Conservation (phyloP, 1,139 yeast species). For the Candida sojae region DNA sequence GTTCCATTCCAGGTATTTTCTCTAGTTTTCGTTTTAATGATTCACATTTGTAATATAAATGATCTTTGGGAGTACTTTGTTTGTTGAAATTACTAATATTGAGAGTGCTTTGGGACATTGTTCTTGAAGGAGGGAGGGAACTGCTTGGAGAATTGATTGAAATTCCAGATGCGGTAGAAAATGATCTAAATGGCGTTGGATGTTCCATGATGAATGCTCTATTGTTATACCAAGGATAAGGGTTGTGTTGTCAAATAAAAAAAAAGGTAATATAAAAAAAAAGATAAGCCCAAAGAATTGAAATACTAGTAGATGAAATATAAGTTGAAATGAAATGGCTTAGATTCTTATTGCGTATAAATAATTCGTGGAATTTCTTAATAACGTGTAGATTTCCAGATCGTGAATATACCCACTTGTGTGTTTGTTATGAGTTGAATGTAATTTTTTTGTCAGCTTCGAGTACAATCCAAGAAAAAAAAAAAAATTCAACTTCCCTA, state of each 20-base stretch:
- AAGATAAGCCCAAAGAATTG: too few relatives aligned
- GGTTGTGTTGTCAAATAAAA: background rate
- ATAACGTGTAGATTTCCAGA: too few relatives aligned
- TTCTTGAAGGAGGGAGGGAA: slow-evolving; percentile 29
- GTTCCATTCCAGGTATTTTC: slow-evolving; percentile 68
- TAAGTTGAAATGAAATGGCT: background rate
- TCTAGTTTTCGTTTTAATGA: slow-evolving; percentile 59
- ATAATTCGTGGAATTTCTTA: too few relatives aligned
- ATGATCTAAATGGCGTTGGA: slow-evolving; percentile 36
- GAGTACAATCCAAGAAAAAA: too few relatives aligned
- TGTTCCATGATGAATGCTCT: slow-evolving; percentile 5
- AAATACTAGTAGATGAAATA: background rate
- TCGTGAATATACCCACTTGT: too few relatives aligned
- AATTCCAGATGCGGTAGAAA: slow-evolving; percentile 35
- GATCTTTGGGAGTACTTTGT: slow-evolving; percentile 66
- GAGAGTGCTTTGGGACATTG: slow-evolving; percentile 45
- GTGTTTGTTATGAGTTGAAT: too few relatives aligned
- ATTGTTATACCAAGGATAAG: background rate
- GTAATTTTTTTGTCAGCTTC: too few relatives aligned
- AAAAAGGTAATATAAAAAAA: background rate
- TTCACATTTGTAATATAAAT: slow-evolving; percentile 72
- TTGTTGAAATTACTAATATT: slow-evolving; percentile 55
- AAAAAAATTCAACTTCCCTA: too few relatives aligned
- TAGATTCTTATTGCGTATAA: background rate
- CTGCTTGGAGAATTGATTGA: slow-evolving; percentile 27